A percentile compares a stretch with the other conserved stretches of the same genome.
These are phyloP conservation scores for Neonectria faginata DNA, from an alignment of 2,329 filamentous ascomycete genomes.

Conservation along the genomic window DNA sequence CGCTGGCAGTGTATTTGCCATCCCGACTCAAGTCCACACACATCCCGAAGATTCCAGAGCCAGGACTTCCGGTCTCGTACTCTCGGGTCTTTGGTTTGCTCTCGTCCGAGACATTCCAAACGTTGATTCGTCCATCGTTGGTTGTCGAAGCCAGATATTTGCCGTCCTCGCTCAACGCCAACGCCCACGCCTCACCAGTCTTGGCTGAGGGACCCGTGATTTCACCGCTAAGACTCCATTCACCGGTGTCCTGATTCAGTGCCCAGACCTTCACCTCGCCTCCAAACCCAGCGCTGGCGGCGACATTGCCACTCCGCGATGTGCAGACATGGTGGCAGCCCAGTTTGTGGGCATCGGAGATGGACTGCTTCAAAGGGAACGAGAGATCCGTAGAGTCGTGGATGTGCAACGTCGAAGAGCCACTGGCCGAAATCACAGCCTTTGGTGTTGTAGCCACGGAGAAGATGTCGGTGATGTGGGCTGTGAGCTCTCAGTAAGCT, in stretches of 20 bases:
- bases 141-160: conserved; percentile 88
- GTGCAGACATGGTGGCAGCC: conserved; percentile 92
- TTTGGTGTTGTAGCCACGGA: conserved; percentile 80
- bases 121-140: conserved; percentile 87
- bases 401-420: conserved; percentile 83
- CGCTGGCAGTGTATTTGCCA: conserved; percentile 87
- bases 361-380: conserved; percentile 82
- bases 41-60: conserved; percentile 89
- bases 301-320: conserved; percentile 74
- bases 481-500: conserved; percentile 57
- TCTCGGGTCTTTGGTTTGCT: conserved; percentile 75
- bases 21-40: conserved; percentile 84
- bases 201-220: conserved; percentile 61
- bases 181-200: conserved; percentile 84
- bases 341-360: conserved; percentile 83
- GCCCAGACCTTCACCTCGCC: conserved; percentile 90
- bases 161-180: conserved; percentile 87
- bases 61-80: conserved; percentile 80
- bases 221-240: conserved; percentile 60
- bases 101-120: conserved; percentile 78
- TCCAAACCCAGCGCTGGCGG: conserved; percentile 88
- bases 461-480: conserved; percentile 87
- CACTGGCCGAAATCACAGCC: conserved; percentile 84
- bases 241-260: conserved; percentile 65
- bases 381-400: conserved; percentile 78